Base-by-base conservation (phyloP, 495 filamentous ascomycete genomes). In the Trichoderma parareesei region DNA sequence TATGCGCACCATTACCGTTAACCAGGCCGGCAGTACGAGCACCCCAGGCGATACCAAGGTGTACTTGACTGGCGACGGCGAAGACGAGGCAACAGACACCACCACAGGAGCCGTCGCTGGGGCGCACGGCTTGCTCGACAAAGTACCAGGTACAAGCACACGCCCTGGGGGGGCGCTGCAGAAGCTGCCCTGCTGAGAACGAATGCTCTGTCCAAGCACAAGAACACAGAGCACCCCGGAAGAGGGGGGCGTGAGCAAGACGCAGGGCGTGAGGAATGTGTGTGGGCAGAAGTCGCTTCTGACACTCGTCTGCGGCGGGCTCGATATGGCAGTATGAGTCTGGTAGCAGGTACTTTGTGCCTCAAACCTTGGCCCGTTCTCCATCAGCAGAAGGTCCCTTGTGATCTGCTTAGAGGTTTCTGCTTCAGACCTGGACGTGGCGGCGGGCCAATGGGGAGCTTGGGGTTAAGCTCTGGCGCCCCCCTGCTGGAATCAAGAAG, bases 381-480 rank as follows among this genome's bases (percentile, higher is more conserved):
- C 13, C 49, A 57, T 13, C 27, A n/a, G 13, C 49, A 57, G 49
- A 57, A 57, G 27, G 49, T 57, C 49, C 61, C 61, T 63, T 37
- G 42, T 63, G 61, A 63, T 63, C 60, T 38, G 60, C 60, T 62
- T 62, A 13, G 38, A 42, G 7, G n/a, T 42, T 48, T 48, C 44
- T 48, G n/a, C 44, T 48, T 48, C 44, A 48, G 16, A 48, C 44
- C 44, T 16, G 44, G n/a, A 48, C 44, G 49, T 5, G 49, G 49
- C 4, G 16, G 18, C 41, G 16, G 41, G 61, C 61, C 61, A 63
- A 63, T 63, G 61, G 61, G 16, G 61, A 63, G 61, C 41, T 63
- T 46, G 61, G 60, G 60, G 40, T 38, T 38, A 40, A 62, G 60
- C 60, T 62, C 38, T 62, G 35, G 35, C 35, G 60, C 55, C 55